Percentiles rank a stretch among this genome's conserved stretches.
These are phyloP conservation scores for Hyphopichia buzzinii DNA, from an alignment of 1,139 yeast species.

Conservation along the genomic window DNA sequence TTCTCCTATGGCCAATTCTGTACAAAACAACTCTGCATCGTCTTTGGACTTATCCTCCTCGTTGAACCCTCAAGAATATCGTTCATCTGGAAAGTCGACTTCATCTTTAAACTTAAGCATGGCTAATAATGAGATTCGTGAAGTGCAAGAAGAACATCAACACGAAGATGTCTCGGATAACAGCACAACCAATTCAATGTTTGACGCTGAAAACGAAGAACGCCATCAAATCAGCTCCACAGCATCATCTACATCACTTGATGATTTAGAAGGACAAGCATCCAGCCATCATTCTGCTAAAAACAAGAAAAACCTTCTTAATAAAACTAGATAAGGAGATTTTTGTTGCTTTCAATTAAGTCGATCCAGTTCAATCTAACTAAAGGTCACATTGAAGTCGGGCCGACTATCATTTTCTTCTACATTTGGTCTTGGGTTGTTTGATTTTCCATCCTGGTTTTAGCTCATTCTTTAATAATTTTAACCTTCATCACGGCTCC, in stretches of 20 bases:
- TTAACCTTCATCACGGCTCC: not conserved
- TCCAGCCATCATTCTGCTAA: not conserved
- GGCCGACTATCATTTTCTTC: no score
- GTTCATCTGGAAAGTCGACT: constrained; percentile 12
- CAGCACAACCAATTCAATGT: constrained; percentile 42
- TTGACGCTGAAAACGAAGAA: constrained; percentile 22
- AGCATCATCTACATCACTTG: constrained; percentile 33
- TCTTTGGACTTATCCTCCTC: not conserved
- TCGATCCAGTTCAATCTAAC: no score
- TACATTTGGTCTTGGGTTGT: no score
- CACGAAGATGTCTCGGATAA: constrained; percentile 20
- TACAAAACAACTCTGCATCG: constrained; percentile 4
- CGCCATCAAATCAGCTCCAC: constrained; percentile 23
- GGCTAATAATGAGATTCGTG: constrained; percentile 11
- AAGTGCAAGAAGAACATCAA: constrained; percentile 29
- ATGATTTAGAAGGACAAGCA: constrained; percentile 20
- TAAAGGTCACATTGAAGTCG: no score
- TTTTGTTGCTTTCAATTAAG: no score
- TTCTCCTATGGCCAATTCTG: constrained; percentile 4
- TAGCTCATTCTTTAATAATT: no score
- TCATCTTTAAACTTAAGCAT: constrained; percentile 16
- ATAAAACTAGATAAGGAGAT: not conserved
- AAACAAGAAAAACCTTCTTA: not conserved
- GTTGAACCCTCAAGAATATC: constrained; percentile 2
- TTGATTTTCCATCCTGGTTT: no score